phyloP scores from a whole-genome alignment of 78 protist species.

The Dictyostelium purpureum region DNA sequence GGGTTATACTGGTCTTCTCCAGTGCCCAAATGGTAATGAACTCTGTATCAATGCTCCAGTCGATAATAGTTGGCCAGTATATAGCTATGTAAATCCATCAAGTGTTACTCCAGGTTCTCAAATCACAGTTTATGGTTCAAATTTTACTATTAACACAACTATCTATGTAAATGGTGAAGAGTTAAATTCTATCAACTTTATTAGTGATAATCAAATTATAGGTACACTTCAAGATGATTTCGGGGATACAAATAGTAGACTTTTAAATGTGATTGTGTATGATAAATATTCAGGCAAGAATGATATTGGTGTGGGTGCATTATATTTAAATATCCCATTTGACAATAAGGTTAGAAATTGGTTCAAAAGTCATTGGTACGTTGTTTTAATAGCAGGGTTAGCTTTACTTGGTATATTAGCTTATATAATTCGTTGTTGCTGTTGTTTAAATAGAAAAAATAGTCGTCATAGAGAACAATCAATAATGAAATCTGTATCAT shows the following conservation, averaged over 20 bases:
- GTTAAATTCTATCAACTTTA: too few species aligned
- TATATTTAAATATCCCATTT: neutral
- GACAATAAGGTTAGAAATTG: neutral
- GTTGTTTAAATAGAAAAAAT: neutral
- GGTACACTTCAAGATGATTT: neutral
- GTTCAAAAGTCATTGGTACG: conserved; percentile 29
- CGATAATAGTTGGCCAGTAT: conserved; percentile 32
- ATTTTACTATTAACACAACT: neutral
- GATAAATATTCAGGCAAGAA: neutral
- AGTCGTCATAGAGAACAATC: neutral
- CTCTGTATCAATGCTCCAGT: neutral
- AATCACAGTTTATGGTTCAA: conserved; percentile 1
- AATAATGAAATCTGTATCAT: too few species aligned
- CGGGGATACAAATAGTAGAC: neutral
- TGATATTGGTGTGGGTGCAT: neutral
- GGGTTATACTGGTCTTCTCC: neutral
- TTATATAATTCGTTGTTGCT: neutral
- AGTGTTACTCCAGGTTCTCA: neutral
- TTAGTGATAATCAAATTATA: neutral
- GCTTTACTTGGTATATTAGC: neutral
- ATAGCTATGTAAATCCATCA: neutral
- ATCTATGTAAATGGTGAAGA: neutral
- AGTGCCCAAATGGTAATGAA: conserved; percentile 39
- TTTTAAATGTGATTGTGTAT: neutral
- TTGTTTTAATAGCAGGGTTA: conserved; percentile 1